Evolutionary conservation across 1,284 basidiomycete species (phyloP).

Genomic region (Trichosporon sp.): DNA sequence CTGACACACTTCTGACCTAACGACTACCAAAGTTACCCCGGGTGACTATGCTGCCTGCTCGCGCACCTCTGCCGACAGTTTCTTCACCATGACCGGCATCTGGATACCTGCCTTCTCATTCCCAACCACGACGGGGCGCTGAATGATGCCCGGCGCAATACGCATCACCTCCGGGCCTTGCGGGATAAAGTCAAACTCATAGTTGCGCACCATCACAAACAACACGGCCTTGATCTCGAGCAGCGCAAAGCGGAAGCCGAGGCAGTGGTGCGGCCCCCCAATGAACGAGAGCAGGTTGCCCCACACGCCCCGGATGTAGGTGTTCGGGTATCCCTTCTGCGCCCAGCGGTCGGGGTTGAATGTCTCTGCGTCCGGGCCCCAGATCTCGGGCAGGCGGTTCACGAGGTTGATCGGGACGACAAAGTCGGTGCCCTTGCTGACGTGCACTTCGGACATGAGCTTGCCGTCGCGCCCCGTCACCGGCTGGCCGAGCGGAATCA

Average conservation of each 20-base stretch:
- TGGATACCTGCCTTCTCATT: constrained; percentile 29
- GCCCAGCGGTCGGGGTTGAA: constrained; percentile 60
- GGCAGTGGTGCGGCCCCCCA: constrained; percentile 68
- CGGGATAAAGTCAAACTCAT: constrained; percentile 29
- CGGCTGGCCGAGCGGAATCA: constrained; percentile 64
- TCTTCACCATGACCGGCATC: constrained; percentile 24
- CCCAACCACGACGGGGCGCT: constrained; percentile 26
- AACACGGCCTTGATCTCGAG: constrained; percentile 67
- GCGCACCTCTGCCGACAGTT: neutral
- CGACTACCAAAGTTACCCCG: neutral
- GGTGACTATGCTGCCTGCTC: neutral
- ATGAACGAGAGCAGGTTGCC: constrained; percentile 69
- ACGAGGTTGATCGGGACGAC: constrained; percentile 55
- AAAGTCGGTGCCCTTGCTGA: constrained; percentile 49
- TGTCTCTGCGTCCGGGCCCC: constrained; percentile 69
- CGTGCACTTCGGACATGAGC: constrained; percentile 46
- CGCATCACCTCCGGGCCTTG: constrained; percentile 18
- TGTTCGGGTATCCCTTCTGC: constrained; percentile 43
- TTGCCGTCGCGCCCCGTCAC: constrained; percentile 54
- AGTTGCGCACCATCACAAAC: constrained; percentile 55
- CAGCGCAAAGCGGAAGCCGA: constrained; percentile 71
- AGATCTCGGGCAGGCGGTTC: constrained; percentile 65
- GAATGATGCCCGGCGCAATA: constrained; percentile 20
- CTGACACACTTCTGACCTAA: neutral
- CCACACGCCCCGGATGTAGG: constrained; percentile 65